These are phyloP conservation scores for Mycena sp. DNA, from an alignment of 1,284 basidiomycete species.

Conservation along the genomic window DNA sequence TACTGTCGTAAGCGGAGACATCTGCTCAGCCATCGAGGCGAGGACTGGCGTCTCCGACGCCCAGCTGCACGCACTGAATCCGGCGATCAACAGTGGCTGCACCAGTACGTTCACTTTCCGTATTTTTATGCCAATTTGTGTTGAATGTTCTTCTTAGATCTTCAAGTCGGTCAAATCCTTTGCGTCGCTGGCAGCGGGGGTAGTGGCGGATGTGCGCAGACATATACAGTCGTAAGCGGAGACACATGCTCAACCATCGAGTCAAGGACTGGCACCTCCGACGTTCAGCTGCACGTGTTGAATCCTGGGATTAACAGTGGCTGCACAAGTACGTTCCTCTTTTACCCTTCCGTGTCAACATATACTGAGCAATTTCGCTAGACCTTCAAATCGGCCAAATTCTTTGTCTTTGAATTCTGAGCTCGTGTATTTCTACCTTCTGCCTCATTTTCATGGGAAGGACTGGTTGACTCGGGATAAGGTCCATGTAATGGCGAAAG, in stretches of 20 bases:
- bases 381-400: conserved; percentile 14
- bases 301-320: conserved; percentile 4
- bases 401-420: conserved; percentile 2
- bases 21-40: too few species aligned
- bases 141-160: conserved; percentile 1
- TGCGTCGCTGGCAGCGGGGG: background rate
- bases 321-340: background rate
- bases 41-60: too few species aligned
- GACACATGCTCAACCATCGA: background rate
- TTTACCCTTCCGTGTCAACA: background rate
- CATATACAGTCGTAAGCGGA: background rate
- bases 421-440: background rate
- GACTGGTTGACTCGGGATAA: too few species aligned
- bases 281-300: conserved; percentile 5
- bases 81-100: too few species aligned
- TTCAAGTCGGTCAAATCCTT: conserved; percentile 11
- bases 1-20: too few species aligned
- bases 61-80: too few species aligned
- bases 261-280: background rate
- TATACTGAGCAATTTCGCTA: background rate
- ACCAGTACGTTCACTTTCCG: background rate
- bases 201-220: conserved; percentile 1
- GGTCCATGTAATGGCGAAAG: too few species aligned
- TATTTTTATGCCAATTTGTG: conserved; percentile 3
- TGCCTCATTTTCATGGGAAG: too few species aligned